phyloP scores from a whole-genome alignment of 441 rosid species.

The Corymbia citriodora region DNA sequence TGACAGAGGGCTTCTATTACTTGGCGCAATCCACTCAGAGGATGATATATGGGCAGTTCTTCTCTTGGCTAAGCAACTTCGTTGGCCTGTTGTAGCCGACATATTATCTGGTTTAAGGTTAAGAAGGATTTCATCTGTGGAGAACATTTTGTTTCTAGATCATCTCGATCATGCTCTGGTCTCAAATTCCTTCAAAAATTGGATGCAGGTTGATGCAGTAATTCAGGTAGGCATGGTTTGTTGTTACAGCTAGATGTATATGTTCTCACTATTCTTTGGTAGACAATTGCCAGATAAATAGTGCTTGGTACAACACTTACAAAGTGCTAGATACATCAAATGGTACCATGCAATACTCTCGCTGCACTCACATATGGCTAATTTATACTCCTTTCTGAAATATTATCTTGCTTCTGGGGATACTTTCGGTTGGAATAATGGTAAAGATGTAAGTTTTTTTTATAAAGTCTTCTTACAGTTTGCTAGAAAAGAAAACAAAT shows the following conservation, averaged over 20 bases:
- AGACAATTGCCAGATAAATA: background rate
- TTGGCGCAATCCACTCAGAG: slow-evolving; percentile 71
- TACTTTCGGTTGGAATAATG: background rate
- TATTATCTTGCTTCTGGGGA: background rate
- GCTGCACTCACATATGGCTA: background rate
- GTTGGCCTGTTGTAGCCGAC: slow-evolving; percentile 93
- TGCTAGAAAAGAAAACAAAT: background rate
- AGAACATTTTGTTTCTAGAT: slow-evolving; percentile 55
- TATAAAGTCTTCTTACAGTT: background rate
- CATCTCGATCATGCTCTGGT: slow-evolving; percentile 88
- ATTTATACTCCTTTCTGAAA: background rate
- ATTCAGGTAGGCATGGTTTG: slow-evolving; percentile 55
- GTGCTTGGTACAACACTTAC: background rate
- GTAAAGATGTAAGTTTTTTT: background rate
- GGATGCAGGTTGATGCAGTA: slow-evolving; percentile 63
- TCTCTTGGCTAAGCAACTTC: slow-evolving; percentile 77
- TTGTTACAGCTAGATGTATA: background rate
- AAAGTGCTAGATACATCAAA: background rate
- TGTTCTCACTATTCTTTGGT: background rate
- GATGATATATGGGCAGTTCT: slow-evolving; percentile 95
- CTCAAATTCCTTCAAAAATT: slow-evolving; percentile 56
- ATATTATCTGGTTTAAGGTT: slow-evolving; percentile 88
- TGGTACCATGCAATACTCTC: background rate
- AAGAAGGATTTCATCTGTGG: slow-evolving; percentile 55
- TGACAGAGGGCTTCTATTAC: slow-evolving; percentile 63